A percentile compares a stretch with the other conserved stretches of the same genome.
Evolutionary conservation across 2,329 filamentous ascomycete species (phyloP).

Genomic region (Davidsoniella neocaledoniae): DNA sequence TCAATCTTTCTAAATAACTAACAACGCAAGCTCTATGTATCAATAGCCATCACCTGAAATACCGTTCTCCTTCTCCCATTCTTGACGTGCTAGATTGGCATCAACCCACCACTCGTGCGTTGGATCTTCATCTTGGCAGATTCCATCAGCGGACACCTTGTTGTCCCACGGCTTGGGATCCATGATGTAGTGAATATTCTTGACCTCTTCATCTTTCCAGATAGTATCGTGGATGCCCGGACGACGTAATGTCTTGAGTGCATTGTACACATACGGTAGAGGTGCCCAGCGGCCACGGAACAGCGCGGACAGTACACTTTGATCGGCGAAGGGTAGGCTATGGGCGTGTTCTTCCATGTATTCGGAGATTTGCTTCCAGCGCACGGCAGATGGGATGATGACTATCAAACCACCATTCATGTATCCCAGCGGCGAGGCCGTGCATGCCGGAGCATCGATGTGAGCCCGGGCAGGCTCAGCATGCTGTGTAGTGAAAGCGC

Average conservation of each 20-base stretch:
- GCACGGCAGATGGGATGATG: slow-evolving; percentile 30
- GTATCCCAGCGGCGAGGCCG: slow-evolving; percentile 30
- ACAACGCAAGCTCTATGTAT: not conserved
- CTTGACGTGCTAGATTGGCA: slow-evolving; percentile 28
- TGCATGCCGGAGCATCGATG: slow-evolving; percentile 26
- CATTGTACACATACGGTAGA: slow-evolving; percentile 45
- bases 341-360: slow-evolving; percentile 32
- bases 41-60: slow-evolving; percentile 15
- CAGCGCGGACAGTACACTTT: slow-evolving; percentile 38
- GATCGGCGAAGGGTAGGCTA: slow-evolving; percentile 41
- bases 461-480: slow-evolving; percentile 28
- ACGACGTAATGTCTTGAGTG: slow-evolving; percentile 42
- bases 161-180: slow-evolving; percentile 45
- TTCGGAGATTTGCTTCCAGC: slow-evolving; percentile 33
- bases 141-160: slow-evolving; percentile 27
- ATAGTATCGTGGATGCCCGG: slow-evolving; percentile 35
- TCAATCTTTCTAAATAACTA: no score
- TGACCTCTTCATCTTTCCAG: slow-evolving; percentile 40
- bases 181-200: slow-evolving; percentile 46
- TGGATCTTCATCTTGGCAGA: slow-evolving; percentile 28
- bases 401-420: slow-evolving; percentile 39
- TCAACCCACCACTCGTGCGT: slow-evolving; percentile 41
- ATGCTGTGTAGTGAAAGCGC: slow-evolving; percentile 41
- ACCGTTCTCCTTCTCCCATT: slow-evolving; percentile 23
- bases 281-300: slow-evolving; percentile 39